Evolutionary conservation across 176 grass and related monocot species (phyloP).

Genomic region (Carex pumila): DNA sequence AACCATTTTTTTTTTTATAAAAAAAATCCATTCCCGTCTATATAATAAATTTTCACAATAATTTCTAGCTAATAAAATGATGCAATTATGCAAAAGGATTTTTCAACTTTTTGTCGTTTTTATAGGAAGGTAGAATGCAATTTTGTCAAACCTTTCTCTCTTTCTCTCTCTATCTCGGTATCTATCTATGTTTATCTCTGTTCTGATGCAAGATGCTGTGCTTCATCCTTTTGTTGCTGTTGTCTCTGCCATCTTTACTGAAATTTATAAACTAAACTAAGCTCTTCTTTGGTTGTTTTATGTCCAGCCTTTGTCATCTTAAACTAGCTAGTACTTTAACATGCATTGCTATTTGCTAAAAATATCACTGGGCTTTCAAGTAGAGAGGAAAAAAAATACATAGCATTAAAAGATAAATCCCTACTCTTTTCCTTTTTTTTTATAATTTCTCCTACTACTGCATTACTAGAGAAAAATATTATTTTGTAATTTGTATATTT

Average conservation of each 20-base stretch:
- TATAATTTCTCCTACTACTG: neutral
- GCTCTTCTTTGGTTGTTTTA: neutral
- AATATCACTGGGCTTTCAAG: neutral
- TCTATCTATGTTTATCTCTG: conserved; percentile 25
- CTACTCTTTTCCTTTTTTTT: neutral
- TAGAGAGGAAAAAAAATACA: neutral
- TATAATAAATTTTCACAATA: too few relatives aligned
- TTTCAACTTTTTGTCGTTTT: too few relatives aligned
- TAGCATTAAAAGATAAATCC: neutral
- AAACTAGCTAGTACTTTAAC: conserved; percentile 9
- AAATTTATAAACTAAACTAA: conserved; percentile 76
- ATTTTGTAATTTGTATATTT: neutral
- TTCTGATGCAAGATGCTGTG: conserved; percentile 57
- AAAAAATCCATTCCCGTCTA: too few relatives aligned
- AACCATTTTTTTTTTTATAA: too few relatives aligned
- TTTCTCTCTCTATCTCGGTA: conserved; percentile 23
- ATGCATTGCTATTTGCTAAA: conserved; percentile 4
- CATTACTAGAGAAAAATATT: neutral
- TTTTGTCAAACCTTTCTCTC: too few relatives aligned
- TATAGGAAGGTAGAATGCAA: too few relatives aligned
- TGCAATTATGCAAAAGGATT: too few relatives aligned
- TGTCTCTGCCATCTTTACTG: conserved; percentile 60
- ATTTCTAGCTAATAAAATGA: too few relatives aligned
- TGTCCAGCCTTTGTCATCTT: conserved; percentile 12
- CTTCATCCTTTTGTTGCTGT: conserved; percentile 68